A percentile compares a stretch with the other conserved stretches of the same genome.
phyloP scores from a whole-genome alignment of 805 yeast genomes.

The Candida lessepsii region DNA sequence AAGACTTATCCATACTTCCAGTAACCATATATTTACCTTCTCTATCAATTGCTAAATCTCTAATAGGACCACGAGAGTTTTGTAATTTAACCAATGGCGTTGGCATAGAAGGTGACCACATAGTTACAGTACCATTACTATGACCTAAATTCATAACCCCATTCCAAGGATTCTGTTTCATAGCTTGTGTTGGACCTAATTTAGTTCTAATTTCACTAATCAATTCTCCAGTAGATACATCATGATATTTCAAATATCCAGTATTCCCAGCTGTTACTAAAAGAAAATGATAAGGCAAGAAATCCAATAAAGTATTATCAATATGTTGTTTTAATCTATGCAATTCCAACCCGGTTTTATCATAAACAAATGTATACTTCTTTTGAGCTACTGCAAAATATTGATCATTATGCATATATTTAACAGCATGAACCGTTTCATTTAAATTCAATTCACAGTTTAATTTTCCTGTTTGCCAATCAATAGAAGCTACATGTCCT shows the following conservation, averaged over 20 bases:
- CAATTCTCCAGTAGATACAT: constrained; percentile 86
- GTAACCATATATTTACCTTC: constrained; percentile 94
- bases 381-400: constrained; percentile 96
- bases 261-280: constrained; percentile 86
- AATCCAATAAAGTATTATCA: constrained; percentile 79
- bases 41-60: constrained; percentile 83
- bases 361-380: constrained; percentile 89
- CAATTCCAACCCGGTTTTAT: constrained; percentile 84
- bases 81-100: constrained; percentile 82
- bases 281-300: constrained; percentile 88
- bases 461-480: constrained; percentile 86
- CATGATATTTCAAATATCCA: constrained; percentile 88
- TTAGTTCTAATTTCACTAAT: constrained; percentile 84
- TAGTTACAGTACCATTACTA: constrained; percentile 83
- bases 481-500: constrained; percentile 95
- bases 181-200: constrained; percentile 83
- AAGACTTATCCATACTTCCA: constrained; percentile 78
- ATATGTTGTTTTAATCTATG: constrained; percentile 90
- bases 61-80: constrained; percentile 81
- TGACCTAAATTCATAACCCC: constrained; percentile 95
- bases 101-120: constrained; percentile 91
- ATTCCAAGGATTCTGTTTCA: constrained; percentile 93
- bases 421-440: constrained; percentile 89
- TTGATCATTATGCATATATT: constrained; percentile 88
- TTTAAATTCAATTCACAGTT: constrained; percentile 80